Evolutionary conservation across 306 rosid species (phyloP), one percentile per base, ranked within the genome.

Genomic region (Prunus mume): DNA sequence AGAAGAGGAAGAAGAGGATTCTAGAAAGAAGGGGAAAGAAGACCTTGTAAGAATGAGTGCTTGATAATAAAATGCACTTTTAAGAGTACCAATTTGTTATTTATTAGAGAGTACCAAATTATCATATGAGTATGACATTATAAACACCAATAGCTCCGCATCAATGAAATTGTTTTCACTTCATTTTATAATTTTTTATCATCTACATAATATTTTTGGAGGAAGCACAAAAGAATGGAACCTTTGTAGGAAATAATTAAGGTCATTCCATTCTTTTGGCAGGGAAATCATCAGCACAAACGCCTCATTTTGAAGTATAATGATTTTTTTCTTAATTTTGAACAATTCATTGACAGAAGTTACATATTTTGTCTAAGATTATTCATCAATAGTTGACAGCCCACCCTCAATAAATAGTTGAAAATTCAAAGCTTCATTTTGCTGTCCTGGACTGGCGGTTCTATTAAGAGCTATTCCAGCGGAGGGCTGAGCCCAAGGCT

Each of bases 351-450:
- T 12, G 0, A 57, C 5, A 2, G 56, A 68, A 27, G 66, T 62
- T 75, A n/a, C 62, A 20, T 52, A 52, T 74, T 75, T 89, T 24
- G 89, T 81, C 91, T 88, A 93, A 20, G 83, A 74, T 54, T 80
- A 96, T 87, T 91, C 98, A 73, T 88, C 70, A 66, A 93, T 93
- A 32, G 90, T 87, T 32, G 91, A 88, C 79, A 90, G 93, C 30
- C 86, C 74, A 6, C 85, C 97, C 75, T 88, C 92, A 52, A 87
- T 83, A 71, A 88, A 90, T 61, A 82, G n/a, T 77, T 88, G 86
- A 79, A 85, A 84, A 83, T 82, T 82, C 25, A 72, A 45, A 41
- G 84, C 57, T 19, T 83, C 86, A 2, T 80, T 78, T 13, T 80
- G 80, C 69, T 89, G 88, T 77, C 87, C 88, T 11, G 85, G 67